Conservation (phyloP, 2,329 filamentous ascomycete genomes). For the Aspergillus candidus region DNA sequence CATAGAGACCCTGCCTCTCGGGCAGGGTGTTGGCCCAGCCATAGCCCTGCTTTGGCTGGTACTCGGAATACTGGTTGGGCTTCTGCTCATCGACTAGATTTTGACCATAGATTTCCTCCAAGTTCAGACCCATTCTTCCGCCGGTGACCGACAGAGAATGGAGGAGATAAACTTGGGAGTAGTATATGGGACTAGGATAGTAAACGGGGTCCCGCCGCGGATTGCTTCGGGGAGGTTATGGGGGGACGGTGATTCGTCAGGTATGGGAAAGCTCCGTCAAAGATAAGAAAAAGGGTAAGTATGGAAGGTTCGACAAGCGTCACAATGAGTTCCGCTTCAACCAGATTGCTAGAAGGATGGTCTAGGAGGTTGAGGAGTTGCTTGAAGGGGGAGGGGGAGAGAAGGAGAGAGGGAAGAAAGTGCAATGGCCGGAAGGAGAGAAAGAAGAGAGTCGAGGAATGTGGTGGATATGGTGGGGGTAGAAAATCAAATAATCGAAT, state of each 20-base stretch:
- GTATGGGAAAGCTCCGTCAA: constrained; percentile 2
- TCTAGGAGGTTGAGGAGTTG: constrained; percentile 4
- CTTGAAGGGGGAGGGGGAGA: constrained; percentile 1
- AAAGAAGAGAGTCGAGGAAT: constrained; percentile 10
- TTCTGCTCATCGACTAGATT: constrained; percentile 40
- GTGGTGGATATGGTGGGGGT: background rate
- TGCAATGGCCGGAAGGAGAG: constrained; percentile 7
- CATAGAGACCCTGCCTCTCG: constrained; percentile 97
- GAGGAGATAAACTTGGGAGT: constrained; percentile 16
- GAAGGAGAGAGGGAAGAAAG: constrained; percentile 1
- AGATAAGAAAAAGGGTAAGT: constrained; percentile 9
- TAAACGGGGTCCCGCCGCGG: constrained; percentile 16
- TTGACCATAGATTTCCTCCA: constrained; percentile 45
- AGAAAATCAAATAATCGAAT: constrained; percentile 9
- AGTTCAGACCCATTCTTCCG: constrained; percentile 48
- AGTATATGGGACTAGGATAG: constrained; percentile 5
- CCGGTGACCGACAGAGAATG: constrained; percentile 38
- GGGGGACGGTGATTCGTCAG: background rate
- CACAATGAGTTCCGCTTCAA: constrained; percentile 16
- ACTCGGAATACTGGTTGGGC: constrained; percentile 46
- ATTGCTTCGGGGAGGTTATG: constrained; percentile 12
- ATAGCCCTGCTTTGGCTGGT: constrained; percentile 59
- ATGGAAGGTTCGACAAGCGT: constrained; percentile 17
- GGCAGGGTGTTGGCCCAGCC: constrained; percentile 94
- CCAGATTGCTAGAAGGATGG: constrained; percentile 13